A percentile compares a stretch with the other conserved stretches of the same genome.
These are phyloP conservation scores for Colletotrichum sp. DNA, from an alignment of 2,329 filamentous ascomycete species.

Conservation along the genomic window DNA sequence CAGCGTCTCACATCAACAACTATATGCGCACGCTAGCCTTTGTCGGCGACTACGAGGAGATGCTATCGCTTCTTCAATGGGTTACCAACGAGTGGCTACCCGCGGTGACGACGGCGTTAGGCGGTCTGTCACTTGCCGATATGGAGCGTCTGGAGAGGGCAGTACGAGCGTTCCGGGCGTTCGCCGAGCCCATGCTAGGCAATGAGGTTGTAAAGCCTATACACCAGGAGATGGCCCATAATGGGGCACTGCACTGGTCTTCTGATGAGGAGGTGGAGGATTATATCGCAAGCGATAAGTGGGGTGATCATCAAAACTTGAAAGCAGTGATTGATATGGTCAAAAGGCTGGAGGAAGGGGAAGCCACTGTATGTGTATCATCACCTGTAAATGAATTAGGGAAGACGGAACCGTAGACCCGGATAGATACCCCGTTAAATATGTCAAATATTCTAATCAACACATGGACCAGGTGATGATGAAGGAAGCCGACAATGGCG, in stretches of 20 bases:
- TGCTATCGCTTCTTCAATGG: constrained; percentile 65
- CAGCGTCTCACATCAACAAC: constrained; percentile 49
- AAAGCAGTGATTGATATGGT: not conserved
- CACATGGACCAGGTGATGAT: not conserved
- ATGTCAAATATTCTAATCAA: not conserved
- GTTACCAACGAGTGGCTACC: constrained; percentile 53
- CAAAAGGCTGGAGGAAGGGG: not conserved
- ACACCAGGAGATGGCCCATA: constrained; percentile 13
- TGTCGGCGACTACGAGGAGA: constrained; percentile 62
- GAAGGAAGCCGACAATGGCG: not conserved
- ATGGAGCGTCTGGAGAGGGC: constrained; percentile 34
- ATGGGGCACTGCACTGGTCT: constrained; percentile 39
- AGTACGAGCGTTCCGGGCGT: constrained; percentile 53
- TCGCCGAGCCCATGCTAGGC: constrained; percentile 51
- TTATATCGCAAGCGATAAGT: constrained; percentile 30
- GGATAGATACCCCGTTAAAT: not conserved
- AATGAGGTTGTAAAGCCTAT: constrained; percentile 30
- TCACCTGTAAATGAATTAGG: not conserved
- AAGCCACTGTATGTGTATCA: not conserved
- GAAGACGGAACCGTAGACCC: not conserved
- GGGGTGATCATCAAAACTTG: constrained; percentile 9
- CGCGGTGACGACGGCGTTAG: constrained; percentile 29
- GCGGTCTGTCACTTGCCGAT: constrained; percentile 33
- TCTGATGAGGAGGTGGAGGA: constrained; percentile 36
- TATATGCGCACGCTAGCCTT: constrained; percentile 70